Conservation (phyloP, 1,284 basidiomycete genomes). For the Bjerkandera adusta region DNA sequence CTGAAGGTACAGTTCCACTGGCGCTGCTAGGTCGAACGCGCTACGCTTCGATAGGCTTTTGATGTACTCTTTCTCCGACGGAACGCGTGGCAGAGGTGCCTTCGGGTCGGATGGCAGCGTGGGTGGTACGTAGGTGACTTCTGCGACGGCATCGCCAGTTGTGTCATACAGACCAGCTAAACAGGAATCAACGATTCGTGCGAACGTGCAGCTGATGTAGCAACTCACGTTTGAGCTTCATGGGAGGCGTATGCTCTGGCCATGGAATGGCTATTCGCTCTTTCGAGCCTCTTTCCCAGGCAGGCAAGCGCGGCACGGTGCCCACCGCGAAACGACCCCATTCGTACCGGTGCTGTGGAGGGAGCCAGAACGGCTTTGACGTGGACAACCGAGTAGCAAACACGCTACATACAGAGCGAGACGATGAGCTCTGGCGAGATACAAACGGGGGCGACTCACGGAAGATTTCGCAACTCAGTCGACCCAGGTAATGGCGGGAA, state of each 20-base stretch:
- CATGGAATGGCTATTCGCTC: conserved; percentile 55
- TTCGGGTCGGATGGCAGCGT: conserved; percentile 38
- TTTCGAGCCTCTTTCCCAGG: conserved; percentile 35
- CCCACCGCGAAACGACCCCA: conserved; percentile 68
- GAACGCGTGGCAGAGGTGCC: conserved; percentile 39
- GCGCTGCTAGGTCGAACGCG: conserved; percentile 46
- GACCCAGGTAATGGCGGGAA: conserved; percentile 47
- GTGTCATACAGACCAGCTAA: conserved; percentile 61
- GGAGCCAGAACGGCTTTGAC: conserved; percentile 56
- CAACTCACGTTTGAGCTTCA: conserved; percentile 47
- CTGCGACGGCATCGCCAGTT: conserved; percentile 48
- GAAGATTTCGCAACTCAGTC: conserved; percentile 37
- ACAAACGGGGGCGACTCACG: conserved; percentile 37
- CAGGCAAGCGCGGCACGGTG: conserved; percentile 58
- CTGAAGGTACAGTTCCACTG: conserved; percentile 62
- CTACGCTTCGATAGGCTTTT: conserved; percentile 50
- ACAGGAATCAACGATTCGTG: too few species aligned
- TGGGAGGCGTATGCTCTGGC: conserved; percentile 50
- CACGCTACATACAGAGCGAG: conserved; percentile 41
- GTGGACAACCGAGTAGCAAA: conserved; percentile 71
- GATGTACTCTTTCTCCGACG: conserved; percentile 58
- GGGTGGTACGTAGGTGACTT: conserved; percentile 67
- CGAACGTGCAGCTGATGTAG: conserved; percentile 10
- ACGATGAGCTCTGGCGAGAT: too few species aligned
- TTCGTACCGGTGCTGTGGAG: conserved; percentile 46